phyloP scores from a whole-genome alignment of 768 basidiomycete species.

The Podaxis carcinomalis region DNA sequence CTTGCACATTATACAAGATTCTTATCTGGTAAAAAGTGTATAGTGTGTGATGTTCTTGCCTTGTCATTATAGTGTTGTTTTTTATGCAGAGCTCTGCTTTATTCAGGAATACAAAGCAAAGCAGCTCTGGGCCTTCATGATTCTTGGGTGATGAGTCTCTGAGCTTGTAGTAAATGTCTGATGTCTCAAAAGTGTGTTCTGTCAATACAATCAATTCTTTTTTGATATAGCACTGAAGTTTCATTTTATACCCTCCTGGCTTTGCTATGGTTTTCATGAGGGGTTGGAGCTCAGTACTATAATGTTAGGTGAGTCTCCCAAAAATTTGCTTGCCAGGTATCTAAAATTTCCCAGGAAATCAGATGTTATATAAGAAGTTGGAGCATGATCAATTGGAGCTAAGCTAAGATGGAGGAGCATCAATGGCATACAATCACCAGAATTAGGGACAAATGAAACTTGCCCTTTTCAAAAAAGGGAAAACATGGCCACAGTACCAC shows the following conservation, averaged over 20 bases:
- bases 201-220: not conserved
- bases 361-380: not conserved
- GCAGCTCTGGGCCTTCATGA: not conserved
- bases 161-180: not conserved
- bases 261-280: not conserved
- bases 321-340: not conserved
- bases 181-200: not conserved
- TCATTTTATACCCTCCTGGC: not conserved
- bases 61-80: not conserved
- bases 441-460: not conserved
- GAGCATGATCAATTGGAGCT: not conserved
- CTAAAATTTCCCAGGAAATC: not conserved
- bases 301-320: not conserved
- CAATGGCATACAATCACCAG: not conserved
- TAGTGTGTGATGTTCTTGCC: not conserved
- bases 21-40: slow-evolving; percentile 22
- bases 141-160: not conserved
- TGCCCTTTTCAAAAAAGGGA: not conserved
- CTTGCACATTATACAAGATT: slow-evolving; percentile 31
- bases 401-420: not conserved
- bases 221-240: not conserved
- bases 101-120: not conserved
- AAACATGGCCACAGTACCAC: not conserved
- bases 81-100: not conserved
- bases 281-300: not conserved